These are phyloP conservation scores for Cichorium intybus DNA, from an alignment of 140 eudicot species.

Conservation along the genomic window DNA sequence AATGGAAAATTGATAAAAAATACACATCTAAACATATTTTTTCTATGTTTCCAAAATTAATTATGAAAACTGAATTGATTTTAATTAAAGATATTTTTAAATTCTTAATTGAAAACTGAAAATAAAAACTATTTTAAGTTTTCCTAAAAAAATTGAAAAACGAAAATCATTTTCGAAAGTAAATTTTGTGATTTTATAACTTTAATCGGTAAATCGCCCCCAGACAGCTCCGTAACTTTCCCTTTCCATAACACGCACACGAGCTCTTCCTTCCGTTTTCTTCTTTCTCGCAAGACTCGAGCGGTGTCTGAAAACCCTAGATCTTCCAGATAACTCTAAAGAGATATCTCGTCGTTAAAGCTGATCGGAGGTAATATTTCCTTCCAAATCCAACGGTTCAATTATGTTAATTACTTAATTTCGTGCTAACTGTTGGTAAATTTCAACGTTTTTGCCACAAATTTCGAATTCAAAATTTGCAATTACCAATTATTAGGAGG, in stretches of 20 bases:
- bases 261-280: neutral
- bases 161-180: too few relatives aligned
- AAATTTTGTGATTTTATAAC: too few relatives aligned
- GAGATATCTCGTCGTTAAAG: neutral
- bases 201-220: neutral
- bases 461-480: neutral
- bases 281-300: neutral
- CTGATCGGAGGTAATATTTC: constrained; percentile 3
- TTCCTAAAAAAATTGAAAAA: too few relatives aligned
- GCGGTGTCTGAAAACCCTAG: neutral
- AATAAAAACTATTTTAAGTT: too few relatives aligned
- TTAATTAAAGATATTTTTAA: too few relatives aligned
- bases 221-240: neutral
- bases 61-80: too few relatives aligned
- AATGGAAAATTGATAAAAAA: too few relatives aligned
- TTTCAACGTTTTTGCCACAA: neutral
- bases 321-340: neutral
- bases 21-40: too few relatives aligned
- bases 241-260: neutral
- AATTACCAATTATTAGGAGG: neutral
- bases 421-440: too few relatives aligned
- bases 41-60: too few relatives aligned
- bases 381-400: neutral
- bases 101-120: too few relatives aligned
- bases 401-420: neutral